A percentile compares a stretch with the other conserved stretches of the same genome.
Conservation (phyloP, 2,329 filamentous ascomycete genomes). For the Penicillium italicum region DNA sequence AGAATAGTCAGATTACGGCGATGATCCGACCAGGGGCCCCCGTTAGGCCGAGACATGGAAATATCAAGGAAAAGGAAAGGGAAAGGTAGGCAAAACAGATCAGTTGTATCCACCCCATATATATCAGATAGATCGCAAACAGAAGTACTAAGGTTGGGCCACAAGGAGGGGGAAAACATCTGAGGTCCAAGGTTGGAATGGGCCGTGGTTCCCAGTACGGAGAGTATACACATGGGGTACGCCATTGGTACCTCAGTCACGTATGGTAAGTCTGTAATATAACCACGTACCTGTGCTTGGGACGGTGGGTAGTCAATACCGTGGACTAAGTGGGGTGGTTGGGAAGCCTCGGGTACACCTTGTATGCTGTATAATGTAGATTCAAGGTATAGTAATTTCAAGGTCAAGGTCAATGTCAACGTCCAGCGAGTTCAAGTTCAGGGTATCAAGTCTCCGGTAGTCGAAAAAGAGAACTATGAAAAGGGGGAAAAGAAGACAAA, state of each 20-base stretch:
- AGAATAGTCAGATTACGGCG: slow-evolving; percentile 17
- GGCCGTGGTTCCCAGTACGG: too few species aligned
- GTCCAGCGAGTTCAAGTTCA: background rate
- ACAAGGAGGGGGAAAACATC: slow-evolving; percentile 9
- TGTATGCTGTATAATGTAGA: background rate
- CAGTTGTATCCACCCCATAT: slow-evolving; percentile 10
- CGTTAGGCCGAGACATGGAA: slow-evolving; percentile 6
- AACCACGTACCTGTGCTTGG: background rate
- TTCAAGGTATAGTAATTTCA: background rate
- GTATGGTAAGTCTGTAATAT: background rate
- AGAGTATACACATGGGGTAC: background rate
- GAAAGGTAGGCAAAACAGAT: background rate
- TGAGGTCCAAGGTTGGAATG: slow-evolving; percentile 1
- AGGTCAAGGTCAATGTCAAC: background rate
- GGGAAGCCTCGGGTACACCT: background rate
- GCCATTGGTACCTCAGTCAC: background rate
- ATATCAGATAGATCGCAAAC: slow-evolving; percentile 21
- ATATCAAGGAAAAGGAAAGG: slow-evolving; percentile 1
- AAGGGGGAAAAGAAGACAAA: background rate
- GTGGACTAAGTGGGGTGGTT: background rate
- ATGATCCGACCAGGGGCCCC: slow-evolving; percentile 14
- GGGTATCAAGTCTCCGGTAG: background rate
- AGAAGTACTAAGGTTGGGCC: slow-evolving; percentile 12
- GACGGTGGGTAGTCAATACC: background rate
- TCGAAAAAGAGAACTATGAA: background rate